phyloP scores from a whole-genome alignment of 495 filamentous ascomycete genomes.

The Podospora anserina region DNA sequence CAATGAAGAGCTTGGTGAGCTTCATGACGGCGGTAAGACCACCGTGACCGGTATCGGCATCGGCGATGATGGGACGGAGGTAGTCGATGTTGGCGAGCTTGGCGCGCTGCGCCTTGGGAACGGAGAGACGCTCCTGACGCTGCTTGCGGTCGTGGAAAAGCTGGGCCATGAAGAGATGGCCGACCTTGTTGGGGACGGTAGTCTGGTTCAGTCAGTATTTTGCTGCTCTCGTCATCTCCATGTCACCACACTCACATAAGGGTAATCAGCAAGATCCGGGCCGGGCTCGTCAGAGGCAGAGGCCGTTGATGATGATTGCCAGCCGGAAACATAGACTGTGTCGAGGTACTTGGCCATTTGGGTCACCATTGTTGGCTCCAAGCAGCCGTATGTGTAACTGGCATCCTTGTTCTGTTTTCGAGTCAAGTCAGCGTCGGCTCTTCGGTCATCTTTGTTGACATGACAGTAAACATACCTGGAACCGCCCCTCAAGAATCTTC shows the following conservation, averaged over 20 bases:
- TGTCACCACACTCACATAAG: slow-evolving; percentile 63
- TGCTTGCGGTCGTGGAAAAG: slow-evolving; percentile 99
- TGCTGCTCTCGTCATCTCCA: background rate
- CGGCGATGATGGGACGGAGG: slow-evolving; percentile 91
- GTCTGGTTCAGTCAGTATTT: slow-evolving; percentile 53
- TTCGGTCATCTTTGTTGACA: background rate
- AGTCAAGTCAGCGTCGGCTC: background rate
- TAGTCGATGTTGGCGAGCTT: slow-evolving; percentile 85
- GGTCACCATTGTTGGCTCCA: slow-evolving; percentile 96
- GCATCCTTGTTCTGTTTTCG: slow-evolving; percentile 66
- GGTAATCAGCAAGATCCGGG: slow-evolving; percentile 97
- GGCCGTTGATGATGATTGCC: slow-evolving; percentile 96
- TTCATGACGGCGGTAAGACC: slow-evolving; percentile 98
- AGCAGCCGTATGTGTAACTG: slow-evolving; percentile 92
- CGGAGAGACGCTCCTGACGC: slow-evolving; percentile 84
- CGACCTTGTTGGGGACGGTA: slow-evolving; percentile 96
- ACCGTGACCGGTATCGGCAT: slow-evolving; percentile 96
- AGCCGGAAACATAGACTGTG: slow-evolving; percentile 97
- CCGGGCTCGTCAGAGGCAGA: slow-evolving; percentile 93
- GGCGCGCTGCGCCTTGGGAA: slow-evolving; percentile 66
- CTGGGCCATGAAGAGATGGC: slow-evolving; percentile 95
- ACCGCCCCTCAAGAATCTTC: slow-evolving; percentile 80
- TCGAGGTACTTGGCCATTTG: slow-evolving; percentile 99
- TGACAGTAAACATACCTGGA: slow-evolving; percentile 56
- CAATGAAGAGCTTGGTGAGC: slow-evolving; percentile 94